A percentile compares a stretch with the other conserved stretches of the same genome.
Conservation (phyloP, 768 basidiomycete genomes). For the Coprinellus aureogranulatus region DNA sequence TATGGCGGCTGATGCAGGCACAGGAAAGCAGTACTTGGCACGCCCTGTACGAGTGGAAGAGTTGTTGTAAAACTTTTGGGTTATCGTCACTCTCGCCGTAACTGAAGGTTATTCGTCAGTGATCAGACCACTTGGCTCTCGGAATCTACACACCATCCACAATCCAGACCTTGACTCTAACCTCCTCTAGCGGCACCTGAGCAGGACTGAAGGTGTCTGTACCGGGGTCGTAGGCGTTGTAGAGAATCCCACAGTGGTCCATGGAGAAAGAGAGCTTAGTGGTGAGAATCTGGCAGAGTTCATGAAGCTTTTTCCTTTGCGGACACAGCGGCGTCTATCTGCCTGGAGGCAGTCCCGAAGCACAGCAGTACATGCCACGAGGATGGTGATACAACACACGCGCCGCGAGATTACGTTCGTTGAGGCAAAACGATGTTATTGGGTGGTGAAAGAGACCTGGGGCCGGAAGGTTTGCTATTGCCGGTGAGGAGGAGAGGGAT, state of each 20-base stretch:
- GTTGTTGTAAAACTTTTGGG: conserved; percentile 41
- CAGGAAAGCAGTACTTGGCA: conserved; percentile 57
- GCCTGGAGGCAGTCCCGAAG: background rate
- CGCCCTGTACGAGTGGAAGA: conserved; percentile 35
- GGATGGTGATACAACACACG: background rate
- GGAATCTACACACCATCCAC: conserved; percentile 36
- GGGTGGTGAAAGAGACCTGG: too few species aligned
- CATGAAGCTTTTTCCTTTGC: background rate
- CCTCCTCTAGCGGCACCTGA: conserved; percentile 39
- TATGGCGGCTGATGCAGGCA: conserved; percentile 53
- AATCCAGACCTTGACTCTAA: conserved; percentile 38
- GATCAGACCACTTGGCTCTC: background rate
- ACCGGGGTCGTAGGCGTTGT: background rate
- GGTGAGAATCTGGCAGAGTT: background rate
- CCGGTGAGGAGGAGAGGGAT: too few species aligned
- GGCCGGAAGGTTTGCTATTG: too few species aligned
- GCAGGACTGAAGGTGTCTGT: conserved; percentile 11
- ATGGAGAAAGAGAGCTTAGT: conserved; percentile 1
- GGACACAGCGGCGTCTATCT: background rate
- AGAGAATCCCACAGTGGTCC: conserved; percentile 20
- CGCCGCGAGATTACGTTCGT: background rate
- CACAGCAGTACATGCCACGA: background rate
- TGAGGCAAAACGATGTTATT: background rate
- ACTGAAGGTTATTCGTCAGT: conserved; percentile 24
- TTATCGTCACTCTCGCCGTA: conserved; percentile 41